Conservation (phyloP, 176 grass and related monocot species). For the barley (Hordeum vulgare) region MorexV3_pseudomolecules_assembly NC_058522.1:116742449-116742948, state of each 20-base stretch:
- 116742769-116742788: constrained; percentile 35
- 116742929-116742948: constrained; percentile 80
- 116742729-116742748: constrained; percentile 37
- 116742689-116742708: constrained; percentile 55
- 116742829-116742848: constrained; percentile 52
- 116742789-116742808: constrained; percentile 30
- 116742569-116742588: constrained; percentile 54
- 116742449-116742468: constrained; percentile 47
- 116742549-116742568: constrained; percentile 69
- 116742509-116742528: constrained; percentile 83
- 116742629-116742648: constrained; percentile 86
- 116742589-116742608: constrained; percentile 56
- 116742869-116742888: constrained; percentile 62
- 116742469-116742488: constrained; percentile 41
- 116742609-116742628: constrained; percentile 63
- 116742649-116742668: constrained; percentile 56
- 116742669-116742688: constrained; percentile 67
- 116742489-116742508: constrained; percentile 56
- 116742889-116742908: constrained; percentile 74
- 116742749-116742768: constrained; percentile 42
- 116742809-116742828: constrained; percentile 28
- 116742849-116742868: constrained; percentile 74
- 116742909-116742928: constrained; percentile 86
- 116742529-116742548: constrained; percentile 54
- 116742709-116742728: constrained; percentile 42